phyloP scores from a whole-genome alignment of 164 flowering plant species.

The Paratinospora sagittata region DNA sequence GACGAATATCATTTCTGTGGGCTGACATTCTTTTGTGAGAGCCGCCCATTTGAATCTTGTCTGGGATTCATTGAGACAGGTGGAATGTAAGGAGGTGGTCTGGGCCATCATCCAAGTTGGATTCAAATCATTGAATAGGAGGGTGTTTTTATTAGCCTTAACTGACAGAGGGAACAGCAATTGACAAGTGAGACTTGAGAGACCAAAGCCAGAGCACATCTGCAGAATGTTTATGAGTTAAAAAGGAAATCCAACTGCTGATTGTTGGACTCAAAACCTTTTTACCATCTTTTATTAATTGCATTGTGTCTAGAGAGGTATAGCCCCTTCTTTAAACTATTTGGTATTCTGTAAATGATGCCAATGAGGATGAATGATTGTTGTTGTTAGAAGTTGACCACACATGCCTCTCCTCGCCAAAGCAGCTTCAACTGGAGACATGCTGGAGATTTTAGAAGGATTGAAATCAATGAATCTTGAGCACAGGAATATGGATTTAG shows the following conservation, averaged over 20 bases:
- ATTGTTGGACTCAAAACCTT: neutral
- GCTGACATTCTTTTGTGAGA: too few relatives aligned
- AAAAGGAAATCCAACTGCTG: neutral
- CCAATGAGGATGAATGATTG: neutral
- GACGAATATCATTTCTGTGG: too few relatives aligned
- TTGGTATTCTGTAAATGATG: neutral
- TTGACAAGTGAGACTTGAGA: too few relatives aligned
- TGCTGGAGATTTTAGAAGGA: too few relatives aligned
- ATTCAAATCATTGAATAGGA: neutral
- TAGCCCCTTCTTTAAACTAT: neutral
- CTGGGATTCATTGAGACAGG: too few relatives aligned
- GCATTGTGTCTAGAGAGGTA: neutral
- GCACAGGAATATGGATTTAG: too few relatives aligned
- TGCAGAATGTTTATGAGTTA: too few relatives aligned
- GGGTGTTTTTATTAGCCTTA: neutral
- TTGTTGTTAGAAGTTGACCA: neutral
- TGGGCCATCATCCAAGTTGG: neutral
- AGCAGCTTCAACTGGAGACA: too few relatives aligned
- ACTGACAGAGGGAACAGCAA: neutral
- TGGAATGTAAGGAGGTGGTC: neutral
- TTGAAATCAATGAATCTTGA: too few relatives aligned
- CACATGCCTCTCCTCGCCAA: too few relatives aligned
- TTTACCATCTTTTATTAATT: neutral
- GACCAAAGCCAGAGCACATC: too few relatives aligned
- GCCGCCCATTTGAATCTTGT: too few relatives aligned